Evolutionary conservation across 805 yeast genomes (phyloP), one percentile per base, ranked within the genome.

Genomic region (Saturnispora dispora): DNA sequence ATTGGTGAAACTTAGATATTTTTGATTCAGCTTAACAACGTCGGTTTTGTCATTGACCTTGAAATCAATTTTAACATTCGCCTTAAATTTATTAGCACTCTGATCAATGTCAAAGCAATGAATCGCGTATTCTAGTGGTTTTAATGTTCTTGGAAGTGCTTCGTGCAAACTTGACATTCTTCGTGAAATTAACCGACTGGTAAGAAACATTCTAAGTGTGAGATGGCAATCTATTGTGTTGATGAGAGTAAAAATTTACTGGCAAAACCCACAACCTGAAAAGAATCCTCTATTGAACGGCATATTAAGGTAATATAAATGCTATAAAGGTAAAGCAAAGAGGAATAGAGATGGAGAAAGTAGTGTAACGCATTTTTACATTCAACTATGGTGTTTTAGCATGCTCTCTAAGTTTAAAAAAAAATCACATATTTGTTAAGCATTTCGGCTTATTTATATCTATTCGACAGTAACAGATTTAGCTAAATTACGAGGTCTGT

Each of bases 401-500:
- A 18, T 37, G 5, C 22, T 8, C 23, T 37, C 20, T 18, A 17
- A 35, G 18, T n/a, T 18, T 18, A 8, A 37, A 37, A 35, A n/a
- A 37, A 18, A 10, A 37, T 37, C 41, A 37, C 41, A 37, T 37
- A 17, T 45, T 32, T 45, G 23, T 32, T 45, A 9, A 37, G 15
- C 28, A 32, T 45, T 11, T 25, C 20, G 33, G 9, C 7, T 6
- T 17, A 10, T 30, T 20, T 13, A 22, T 9, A 25, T 17, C 66
- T 74, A 90, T 74, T 89, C 98, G 56, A 93, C 99, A 46, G 99
- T 93, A 52, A 93, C 99, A 48, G 96, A 85, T 75, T 93, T 93
- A 57, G 99, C 99, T 72, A 93, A 79, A 75, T 93, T 93, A 73
- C 99, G 82, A 58, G 99, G 99, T 82, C 91, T 91, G 70, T 93